Base-by-base conservation (phyloP, 345 rosid species). In the Populus davidiana region DNA sequence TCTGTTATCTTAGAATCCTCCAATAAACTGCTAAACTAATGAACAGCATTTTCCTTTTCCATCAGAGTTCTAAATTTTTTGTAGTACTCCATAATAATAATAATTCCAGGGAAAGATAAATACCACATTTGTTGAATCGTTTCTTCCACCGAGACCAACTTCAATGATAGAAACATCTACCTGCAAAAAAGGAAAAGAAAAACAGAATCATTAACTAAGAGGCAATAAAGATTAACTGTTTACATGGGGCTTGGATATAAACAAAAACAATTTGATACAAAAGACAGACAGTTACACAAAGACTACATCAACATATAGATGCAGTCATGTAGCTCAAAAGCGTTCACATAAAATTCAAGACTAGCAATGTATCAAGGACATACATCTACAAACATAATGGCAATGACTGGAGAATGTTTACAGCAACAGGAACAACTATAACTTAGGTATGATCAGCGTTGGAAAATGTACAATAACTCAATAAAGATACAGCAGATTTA, bases 91-190 rank as follows among this genome's bases (percentile, higher is more conserved):
- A 6, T 50, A 14, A 6, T 33, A 12, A 66, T 23, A 8, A 64
- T 33, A 5, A 33, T 27, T 70, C 35, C 16, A 47, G 18, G 78
- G 81, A 69, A 64, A 81, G 84, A 77, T 43, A 71, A 86, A 71
- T 85, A 94, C 98, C 90, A 91, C 98, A 73, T 92, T 92, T 61
- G 98, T 92, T 64, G 98, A 86, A 84, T 94, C 98, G 2, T 49
- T 85, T 72, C 31, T 77, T 38, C 97, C 98, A 31, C 97, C 97
- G 74, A 94, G 89, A 68, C 98, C 98, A 79, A 90, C 97, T 90
- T 94, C 98, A 86, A 94, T 89, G 72, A 94, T 80, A 43, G 94
- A 90, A 77, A 92, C 98, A 80, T 94, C 94, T 65, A 94, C 98
- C 98, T 93, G 82, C 73, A 50, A 59, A 52, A 43, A 23, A 69